Base-by-base conservation (phyloP, 352 stramenopile species). In the Phytophthora aleatoria region DNA sequence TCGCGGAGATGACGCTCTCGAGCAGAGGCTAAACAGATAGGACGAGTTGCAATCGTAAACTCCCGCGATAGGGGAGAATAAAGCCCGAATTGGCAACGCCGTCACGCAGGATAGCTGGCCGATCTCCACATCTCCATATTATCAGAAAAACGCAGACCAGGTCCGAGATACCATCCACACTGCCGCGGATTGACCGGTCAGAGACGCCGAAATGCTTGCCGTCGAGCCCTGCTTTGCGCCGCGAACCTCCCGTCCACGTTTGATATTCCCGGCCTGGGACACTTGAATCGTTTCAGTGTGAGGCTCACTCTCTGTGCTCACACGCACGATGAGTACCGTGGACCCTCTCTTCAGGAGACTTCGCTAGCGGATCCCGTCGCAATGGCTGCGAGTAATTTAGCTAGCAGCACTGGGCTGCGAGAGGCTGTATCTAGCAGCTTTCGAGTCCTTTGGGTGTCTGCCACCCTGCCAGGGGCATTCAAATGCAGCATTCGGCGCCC, bases 211-310 rank as follows among this genome's bases (percentile, higher is more conserved):
- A 41, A 57, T 71, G 36, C 24, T 1, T 24, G 9, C 26, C 15
- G 3, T n/a, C 8, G 38, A 71, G 39, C 50, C 57, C 50, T 59
- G 50, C 51, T 64, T 61, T 62, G 61, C 56, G 57, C 42, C 26
- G 24, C 48, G 3, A 52, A 28, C 4, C 35, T 36, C 38, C 12
- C 31, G 50, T 57, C 56, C 60, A 62, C 51, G 54, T 78, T 71
- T 62, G 45, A 73, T 68, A 64, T 69, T 69, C 53, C 59, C 41
- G 54, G 28, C 20, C 26, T 64, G 64, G 61, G 57, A 73, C 61
- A 73, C 61, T 67, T 64, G 72, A 62, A 57, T 50, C 59, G 57
- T 68, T 66, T 71, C 60, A 74, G 67, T 63, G 47, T 42, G 31
- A 24, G 24, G 52, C 64, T 51, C 56, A 69, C 64, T 74, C 67